Base-by-base conservation (phyloP, 495 filamentous ascomycete species). In the Penicillium diatomitis region DNA sequence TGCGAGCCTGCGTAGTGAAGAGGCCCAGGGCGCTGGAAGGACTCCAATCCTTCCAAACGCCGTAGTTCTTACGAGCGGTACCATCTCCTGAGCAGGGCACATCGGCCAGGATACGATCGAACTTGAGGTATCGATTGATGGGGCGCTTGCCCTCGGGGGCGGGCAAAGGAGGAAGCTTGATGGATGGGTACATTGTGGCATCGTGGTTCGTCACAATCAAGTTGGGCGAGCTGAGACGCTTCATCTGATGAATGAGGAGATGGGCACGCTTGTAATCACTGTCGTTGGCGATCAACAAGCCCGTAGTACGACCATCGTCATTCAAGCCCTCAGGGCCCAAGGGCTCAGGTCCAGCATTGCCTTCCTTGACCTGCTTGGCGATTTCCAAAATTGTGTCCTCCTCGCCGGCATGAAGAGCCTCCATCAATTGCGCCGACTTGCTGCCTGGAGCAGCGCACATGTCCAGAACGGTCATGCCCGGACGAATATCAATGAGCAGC, bases 201-300 rank as follows among this genome's bases (percentile, higher is more conserved):
- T 98, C 94, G 67, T 98, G 92, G 61, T 98, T 97, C 12, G 88
- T 96, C 54, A 98, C 91, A 51, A 98, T 88, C 58, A 98, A 69
- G 61, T 98, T 98, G 2, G 92, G 92, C 11, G 94, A 97, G 54
- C 89, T 95, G 32, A 98, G 74, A 50, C 92, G 84, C 73, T 98
- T 98, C 56, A 95, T 85, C 66, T 98, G 92, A 62, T 98, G 92
- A 52, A 96, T 86, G 51, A 98, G 71, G 87, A 98, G 91, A 65
- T 97, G 91, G 20, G 85, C 84, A 49, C 92, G 85, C 75, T 88
- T 92, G 73, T 95, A 94, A 62, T 98, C 94, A 49, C 81, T 81
- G 60, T 98, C 92, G 64, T 98, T 98, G 41, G 92, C 91, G 58
- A 98, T 87, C 44, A 98, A 74, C 44, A 98, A 69, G 27, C 92